These are phyloP conservation scores for Salvia splendens DNA, from an alignment of 257 asterid species.

Conservation along the genomic window DNA sequence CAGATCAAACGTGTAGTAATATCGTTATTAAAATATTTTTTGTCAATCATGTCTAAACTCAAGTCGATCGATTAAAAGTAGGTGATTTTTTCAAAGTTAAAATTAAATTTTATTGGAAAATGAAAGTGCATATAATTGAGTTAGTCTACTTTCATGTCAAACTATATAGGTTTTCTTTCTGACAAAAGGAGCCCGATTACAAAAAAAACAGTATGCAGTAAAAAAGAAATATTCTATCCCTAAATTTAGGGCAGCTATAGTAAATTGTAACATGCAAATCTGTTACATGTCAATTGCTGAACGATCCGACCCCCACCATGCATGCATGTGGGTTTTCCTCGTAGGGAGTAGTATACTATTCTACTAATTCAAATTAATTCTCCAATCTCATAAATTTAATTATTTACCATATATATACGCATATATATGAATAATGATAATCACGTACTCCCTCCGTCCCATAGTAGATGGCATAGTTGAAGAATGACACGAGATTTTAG, in stretches of 20 bases:
- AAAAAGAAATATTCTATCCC: slow-evolving; percentile 19
- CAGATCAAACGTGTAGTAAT: too few species aligned
- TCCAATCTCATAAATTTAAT: not conserved
- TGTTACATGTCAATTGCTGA: slow-evolving; percentile 21
- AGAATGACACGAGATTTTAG: too few species aligned
- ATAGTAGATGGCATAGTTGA: too few species aligned
- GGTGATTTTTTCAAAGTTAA: too few species aligned
- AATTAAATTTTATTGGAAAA: not conserved
- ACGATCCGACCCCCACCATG: slow-evolving; percentile 30
- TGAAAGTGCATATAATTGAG: not conserved
- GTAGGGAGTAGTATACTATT: not conserved
- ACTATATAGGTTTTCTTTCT: slow-evolving; percentile 1
- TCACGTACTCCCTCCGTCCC: too few species aligned
- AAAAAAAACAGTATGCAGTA: not conserved
- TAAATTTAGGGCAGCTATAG: slow-evolving; percentile 21
- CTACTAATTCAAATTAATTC: not conserved
- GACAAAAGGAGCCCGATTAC: slow-evolving; percentile 20
- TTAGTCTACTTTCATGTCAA: slow-evolving; percentile 28
- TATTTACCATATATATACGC: too few species aligned
- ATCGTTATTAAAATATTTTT: too few species aligned
- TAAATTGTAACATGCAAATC: not conserved
- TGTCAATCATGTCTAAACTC: too few species aligned
- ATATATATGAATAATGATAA: not conserved
- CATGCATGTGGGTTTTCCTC: not conserved
- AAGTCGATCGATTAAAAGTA: too few species aligned